A percentile compares a stretch with the other conserved stretches of the same genome.
phyloP scores from a whole-genome alignment of 2,329 filamentous ascomycete genomes.

The Botryotinia calthae region DNA sequence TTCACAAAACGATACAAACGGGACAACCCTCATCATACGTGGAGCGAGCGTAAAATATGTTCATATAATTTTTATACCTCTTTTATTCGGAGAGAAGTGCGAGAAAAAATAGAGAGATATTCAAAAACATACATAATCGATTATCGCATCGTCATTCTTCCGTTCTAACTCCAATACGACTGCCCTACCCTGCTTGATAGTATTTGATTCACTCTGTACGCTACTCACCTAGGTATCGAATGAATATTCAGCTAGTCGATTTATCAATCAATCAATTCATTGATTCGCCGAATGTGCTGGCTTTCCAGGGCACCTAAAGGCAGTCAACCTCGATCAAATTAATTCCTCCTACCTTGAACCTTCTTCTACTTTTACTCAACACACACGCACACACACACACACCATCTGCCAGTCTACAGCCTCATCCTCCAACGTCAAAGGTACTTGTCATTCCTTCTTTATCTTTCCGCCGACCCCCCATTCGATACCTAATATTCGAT shows the following conservation, averaged over 20 bases:
- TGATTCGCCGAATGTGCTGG: constrained; percentile 22
- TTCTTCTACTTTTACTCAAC: not conserved
- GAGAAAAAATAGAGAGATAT: not conserved
- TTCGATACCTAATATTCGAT: constrained; percentile 6
- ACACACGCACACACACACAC: not conserved
- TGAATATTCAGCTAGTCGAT: not conserved
- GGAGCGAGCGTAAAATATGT: not conserved
- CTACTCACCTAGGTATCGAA: not conserved
- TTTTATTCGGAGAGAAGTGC: not conserved
- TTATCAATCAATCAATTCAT: not conserved
- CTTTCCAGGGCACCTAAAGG: constrained; percentile 17
- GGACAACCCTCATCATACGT: not conserved
- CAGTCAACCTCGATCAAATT: constrained; percentile 21
- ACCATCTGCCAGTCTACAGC: constrained; percentile 11
- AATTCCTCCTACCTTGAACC: not conserved
- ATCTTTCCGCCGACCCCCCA: not conserved
- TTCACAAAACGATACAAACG: not conserved
- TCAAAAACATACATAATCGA: not conserved
- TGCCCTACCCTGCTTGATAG: not conserved
- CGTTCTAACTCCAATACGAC: not conserved
- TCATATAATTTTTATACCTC: not conserved
- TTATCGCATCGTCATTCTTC: not conserved
- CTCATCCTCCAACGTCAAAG: constrained; percentile 21
- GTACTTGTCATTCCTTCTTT: constrained; percentile 18
- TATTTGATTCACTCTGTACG: not conserved